Conservation (phyloP, 768 basidiomycete species). For the Dendrothele bispora region DNA sequence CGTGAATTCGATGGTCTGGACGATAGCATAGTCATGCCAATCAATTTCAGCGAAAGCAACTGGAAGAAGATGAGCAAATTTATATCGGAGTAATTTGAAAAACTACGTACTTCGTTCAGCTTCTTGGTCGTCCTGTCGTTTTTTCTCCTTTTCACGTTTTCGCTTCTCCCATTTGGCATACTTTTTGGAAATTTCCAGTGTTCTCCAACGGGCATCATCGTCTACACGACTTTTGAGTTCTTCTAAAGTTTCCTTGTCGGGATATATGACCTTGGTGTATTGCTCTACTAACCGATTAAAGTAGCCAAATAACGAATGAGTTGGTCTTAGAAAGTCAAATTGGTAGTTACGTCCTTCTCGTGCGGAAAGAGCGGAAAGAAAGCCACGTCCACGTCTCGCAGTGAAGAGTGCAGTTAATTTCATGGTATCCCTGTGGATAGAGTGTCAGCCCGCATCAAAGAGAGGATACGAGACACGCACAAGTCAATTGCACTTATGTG, state of each 20-base stretch:
- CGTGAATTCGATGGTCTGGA: slow-evolving; percentile 98
- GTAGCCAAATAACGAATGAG: slow-evolving; percentile 93
- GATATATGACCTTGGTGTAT: slow-evolving; percentile 88
- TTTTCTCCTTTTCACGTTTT: slow-evolving; percentile 82
- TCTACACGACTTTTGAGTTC: slow-evolving; percentile 65
- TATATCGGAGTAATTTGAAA: slow-evolving; percentile 4
- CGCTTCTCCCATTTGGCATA: slow-evolving; percentile 89
- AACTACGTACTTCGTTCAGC: slow-evolving; percentile 77
- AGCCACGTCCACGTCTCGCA: slow-evolving; percentile 84
- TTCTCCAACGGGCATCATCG: slow-evolving; percentile 71
- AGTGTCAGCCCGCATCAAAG: slow-evolving; percentile 5
- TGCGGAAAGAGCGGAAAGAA: slow-evolving; percentile 80
- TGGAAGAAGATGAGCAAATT: slow-evolving; percentile 20
- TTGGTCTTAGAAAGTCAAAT: slow-evolving; percentile 96
- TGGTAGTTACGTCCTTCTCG: slow-evolving; percentile 95
- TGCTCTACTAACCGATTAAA: slow-evolving; percentile 98
- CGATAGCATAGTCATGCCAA: slow-evolving; percentile 99
- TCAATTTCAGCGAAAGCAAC: slow-evolving; percentile 97
- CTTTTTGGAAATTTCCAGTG: slow-evolving; percentile 70
- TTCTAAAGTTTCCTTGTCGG: slow-evolving; percentile 72
- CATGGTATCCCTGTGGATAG: slow-evolving; percentile 76
- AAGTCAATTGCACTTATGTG: slow-evolving; percentile 87
- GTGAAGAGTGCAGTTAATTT: slow-evolving; percentile 96
- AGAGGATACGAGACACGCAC: slow-evolving; percentile 50
- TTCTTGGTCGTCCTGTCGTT: slow-evolving; percentile 87